Evolutionary conservation across 176 grass and related monocot genomes (phyloP), one percentile per base, ranked within the genome.

Genomic region (Zoysia pacifica): DNA sequence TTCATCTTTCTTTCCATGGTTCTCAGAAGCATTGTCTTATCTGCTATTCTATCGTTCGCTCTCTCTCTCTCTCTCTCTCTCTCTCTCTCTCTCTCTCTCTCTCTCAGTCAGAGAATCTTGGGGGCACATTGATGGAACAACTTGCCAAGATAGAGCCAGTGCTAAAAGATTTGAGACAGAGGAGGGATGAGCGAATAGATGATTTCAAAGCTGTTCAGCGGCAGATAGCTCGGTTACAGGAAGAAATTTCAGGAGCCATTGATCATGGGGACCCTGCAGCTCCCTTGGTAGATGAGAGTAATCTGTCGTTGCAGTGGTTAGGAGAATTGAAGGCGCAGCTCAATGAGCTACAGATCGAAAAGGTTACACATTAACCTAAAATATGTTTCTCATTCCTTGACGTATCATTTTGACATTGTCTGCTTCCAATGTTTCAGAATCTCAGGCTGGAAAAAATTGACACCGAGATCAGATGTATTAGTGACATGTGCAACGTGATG

Each of bases 291-390:
- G 92, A 98, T 72, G 83, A 94, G 46, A 62, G n/a, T 38, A 84
- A 93, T 59, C 59, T 94, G 60, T 90, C 96, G 58, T 39, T 86
- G 62, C 84, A 67, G 60, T 93, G 87, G 80, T 54, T 93, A 58
- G 79, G 50, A 6, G 92, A 87, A 79, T 61, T 93, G 67, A 94
- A 87, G 44, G 58, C 45, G 18, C 88, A 98, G 64, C 80, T 94
- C 55, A 86, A 87, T 45, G 88, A 89, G 28, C 83, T 94, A 53
- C 96, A 91, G 78, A 73, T 67, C 63, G 92, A 98, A 81, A 98
- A 98, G 92, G 92, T 98, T 18, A 46, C 1, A 12, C 65, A 61
- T 62, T 46, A 78, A 18, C 16, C 59, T 9, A 65, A 49, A 35
- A 6, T 49, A 38, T 53, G 51, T 63, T 77, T 69, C n/a, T 2